Evolutionary conservation across 352 stramenopile genomes (phyloP).

Genomic region (Phytophthora podocarpi): DNA sequence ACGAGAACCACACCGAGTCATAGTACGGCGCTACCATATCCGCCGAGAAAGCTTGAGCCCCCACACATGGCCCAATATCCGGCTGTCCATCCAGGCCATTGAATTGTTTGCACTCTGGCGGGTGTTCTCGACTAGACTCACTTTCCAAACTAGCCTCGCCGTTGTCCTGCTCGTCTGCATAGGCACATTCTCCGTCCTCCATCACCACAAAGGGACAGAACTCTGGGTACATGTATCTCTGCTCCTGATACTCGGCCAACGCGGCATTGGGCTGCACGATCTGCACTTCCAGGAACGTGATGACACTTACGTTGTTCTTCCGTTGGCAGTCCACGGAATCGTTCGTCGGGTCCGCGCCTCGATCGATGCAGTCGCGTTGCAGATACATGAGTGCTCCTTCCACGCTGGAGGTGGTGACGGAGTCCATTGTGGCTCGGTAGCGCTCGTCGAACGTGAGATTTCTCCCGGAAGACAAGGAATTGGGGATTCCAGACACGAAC

Average conservation of each 20-base stretch:
- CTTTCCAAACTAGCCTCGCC: conserved; percentile 25
- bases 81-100: conserved; percentile 59
- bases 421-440: conserved; percentile 61
- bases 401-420: conserved; percentile 71
- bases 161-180: conserved; percentile 31
- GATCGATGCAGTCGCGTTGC: conserved; percentile 72
- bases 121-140: conserved; percentile 17
- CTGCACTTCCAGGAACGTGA: conserved; percentile 69
- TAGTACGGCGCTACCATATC: conserved; percentile 66
- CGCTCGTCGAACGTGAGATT: conserved; percentile 48
- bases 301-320: conserved; percentile 62
- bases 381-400: conserved; percentile 76
- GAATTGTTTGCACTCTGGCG: conserved; percentile 69
- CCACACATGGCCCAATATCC: conserved; percentile 63
- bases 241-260: conserved; percentile 64
- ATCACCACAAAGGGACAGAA: conserved; percentile 78
- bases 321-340: conserved; percentile 39
- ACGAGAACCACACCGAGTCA: conserved; percentile 80
- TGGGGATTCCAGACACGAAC: conserved; percentile 51
- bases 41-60: conserved; percentile 53
- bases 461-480: background rate
- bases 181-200: conserved; percentile 55
- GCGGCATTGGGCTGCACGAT: conserved; percentile 62
- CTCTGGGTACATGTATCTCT: conserved; percentile 67
- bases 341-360: conserved; percentile 35